Conservation (phyloP, 2,329 filamentous ascomycete genomes). For the Fusarium pilosicola region DNA sequence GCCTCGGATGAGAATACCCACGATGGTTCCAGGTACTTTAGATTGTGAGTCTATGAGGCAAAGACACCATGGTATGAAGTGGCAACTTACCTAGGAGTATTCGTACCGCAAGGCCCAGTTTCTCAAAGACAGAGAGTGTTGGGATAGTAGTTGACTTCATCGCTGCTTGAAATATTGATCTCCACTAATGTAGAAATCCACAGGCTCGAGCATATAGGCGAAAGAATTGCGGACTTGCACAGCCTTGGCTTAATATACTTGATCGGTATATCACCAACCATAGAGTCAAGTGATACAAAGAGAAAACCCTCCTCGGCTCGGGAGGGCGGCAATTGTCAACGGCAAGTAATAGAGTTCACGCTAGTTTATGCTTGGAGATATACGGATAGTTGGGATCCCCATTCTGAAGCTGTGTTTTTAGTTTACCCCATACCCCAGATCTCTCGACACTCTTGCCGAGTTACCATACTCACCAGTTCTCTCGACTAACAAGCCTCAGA, state of each 20-base stretch:
- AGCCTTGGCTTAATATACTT: background rate
- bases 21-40: background rate
- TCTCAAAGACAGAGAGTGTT: background rate
- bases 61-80: accelerated
- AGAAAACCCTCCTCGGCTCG: background rate
- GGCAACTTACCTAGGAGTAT: accelerated
- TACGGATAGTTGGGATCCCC: background rate
- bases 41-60: background rate
- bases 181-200: too few species aligned
- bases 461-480: background rate
- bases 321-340: background rate
- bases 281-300: background rate
- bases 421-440: background rate
- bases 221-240: too few species aligned
- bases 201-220: too few species aligned
- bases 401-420: background rate
- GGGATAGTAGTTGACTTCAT: background rate
- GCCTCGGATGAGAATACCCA: background rate
- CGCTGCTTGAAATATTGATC: background rate
- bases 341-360: background rate
- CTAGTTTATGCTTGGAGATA: background rate
- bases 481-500: accelerated
- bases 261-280: background rate
- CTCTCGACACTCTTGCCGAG: background rate
- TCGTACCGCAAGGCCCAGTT: background rate